phyloP scores from a whole-genome alignment of 2,329 filamentous ascomycete species.

The Talaromyces sp. region DNA sequence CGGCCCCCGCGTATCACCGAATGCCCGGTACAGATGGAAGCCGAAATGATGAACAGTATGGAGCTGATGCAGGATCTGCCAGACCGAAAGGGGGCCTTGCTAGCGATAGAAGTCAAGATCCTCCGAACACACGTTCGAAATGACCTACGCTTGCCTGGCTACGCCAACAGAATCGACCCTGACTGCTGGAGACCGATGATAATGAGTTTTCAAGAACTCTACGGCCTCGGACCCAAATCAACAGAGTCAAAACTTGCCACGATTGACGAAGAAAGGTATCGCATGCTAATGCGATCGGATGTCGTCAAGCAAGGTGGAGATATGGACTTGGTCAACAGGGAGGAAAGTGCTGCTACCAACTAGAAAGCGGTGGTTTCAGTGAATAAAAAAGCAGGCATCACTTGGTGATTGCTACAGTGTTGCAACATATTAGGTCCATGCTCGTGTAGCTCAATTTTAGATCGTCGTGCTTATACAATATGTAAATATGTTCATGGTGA shows the following conservation, averaged over 20 bases:
- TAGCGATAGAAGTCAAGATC: background rate
- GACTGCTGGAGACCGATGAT: slow-evolving; percentile 48
- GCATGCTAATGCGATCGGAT: background rate
- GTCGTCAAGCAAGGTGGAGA: slow-evolving; percentile 1
- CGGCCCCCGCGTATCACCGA: background rate
- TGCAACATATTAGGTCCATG: background rate
- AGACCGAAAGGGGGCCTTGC: background rate
- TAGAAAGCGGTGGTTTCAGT: background rate
- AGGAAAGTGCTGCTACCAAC: background rate
- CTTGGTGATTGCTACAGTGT: no score
- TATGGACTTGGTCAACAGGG: background rate
- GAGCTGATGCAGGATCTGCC: background rate
- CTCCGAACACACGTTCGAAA: background rate
- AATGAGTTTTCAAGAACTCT: slow-evolving; percentile 48
- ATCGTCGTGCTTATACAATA: background rate
- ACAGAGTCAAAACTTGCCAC: background rate
- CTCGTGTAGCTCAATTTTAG: background rate
- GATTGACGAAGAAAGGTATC: background rate
- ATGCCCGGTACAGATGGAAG: background rate
- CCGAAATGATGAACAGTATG: background rate
- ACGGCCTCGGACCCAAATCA: slow-evolving; percentile 31
- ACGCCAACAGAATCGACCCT: slow-evolving; percentile 44
- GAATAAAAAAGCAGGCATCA: no score
- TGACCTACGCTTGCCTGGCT: background rate
- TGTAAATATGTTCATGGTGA: background rate